Evolutionary conservation across 129 eudicot species (phyloP), one percentile per base, ranked within the genome.

Genomic region (Pulicaria dysenterica): DNA sequence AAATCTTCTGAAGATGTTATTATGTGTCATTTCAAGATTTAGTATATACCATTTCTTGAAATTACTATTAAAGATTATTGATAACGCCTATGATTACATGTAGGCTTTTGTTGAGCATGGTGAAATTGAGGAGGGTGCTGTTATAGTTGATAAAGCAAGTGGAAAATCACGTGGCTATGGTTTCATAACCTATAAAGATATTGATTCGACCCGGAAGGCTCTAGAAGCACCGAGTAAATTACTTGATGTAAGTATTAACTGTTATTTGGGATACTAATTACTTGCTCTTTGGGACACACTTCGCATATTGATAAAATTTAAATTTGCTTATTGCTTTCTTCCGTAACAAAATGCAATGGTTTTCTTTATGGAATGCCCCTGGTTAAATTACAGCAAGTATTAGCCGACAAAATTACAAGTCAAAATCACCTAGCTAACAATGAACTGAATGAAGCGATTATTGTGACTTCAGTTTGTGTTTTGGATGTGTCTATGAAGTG

Each of bases 161-260:
- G 95, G 91, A 64, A 88, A 83, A 56, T 88, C 95, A 11, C 95
- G 91, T 74, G 95, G 95, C 46, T 85, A 88, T 83, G 95, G 95
- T 66, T 88, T 88, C 58, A 79, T 88, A 24, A 88, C 95, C 13
- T 88, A 58, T 81, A 88, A 83, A 79, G 81, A 81, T 64, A 77
- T 88, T 74, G 85, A 79, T 64, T 73, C 95, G n/a, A 81, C 91
- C 58, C 74, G 86, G 79, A 65, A 39, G 40, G 95, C 95, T 69
- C 58, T 88, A 40, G 82, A 73, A 77, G 87, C 91, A 36, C 91
- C 95, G 1, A 88, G 87, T 72, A 85, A 85, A 69, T 51, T 88
- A 74, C 83, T 88, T 39, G 95, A 88, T 85, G 95, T 88, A 73
- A 78, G 95, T 64, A 68, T 64, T 75, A 7, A 10, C 41, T 37